A percentile compares a stretch with the other conserved stretches of the same genome.
These are phyloP conservation scores for Coemansia sp. DNA, from an alignment of 192 early-diverging fungal species.

Conservation along the genomic window DNA sequence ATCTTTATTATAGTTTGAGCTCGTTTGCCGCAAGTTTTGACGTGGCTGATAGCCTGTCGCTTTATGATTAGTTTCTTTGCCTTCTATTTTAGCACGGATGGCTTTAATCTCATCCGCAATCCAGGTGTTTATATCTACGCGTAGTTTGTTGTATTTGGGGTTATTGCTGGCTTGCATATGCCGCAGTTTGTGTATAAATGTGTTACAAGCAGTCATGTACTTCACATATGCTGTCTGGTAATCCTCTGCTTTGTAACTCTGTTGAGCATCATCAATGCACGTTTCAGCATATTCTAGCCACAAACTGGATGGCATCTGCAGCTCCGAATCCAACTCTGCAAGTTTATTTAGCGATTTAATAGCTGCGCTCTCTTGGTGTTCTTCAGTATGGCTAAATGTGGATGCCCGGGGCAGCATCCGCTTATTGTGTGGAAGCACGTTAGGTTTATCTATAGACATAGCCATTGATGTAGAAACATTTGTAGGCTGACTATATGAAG, in stretches of 20 bases:
- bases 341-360: constrained; percentile 27
- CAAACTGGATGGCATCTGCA: constrained; percentile 20
- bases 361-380: neutral
- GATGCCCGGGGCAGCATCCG: neutral
- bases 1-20: too few relatives aligned
- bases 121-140: constrained; percentile 28
- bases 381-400: neutral
- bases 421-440: neutral
- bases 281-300: constrained; percentile 31
- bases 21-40: too few relatives aligned
- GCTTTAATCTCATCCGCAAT: constrained; percentile 27
- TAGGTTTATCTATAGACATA: neutral
- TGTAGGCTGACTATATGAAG: neutral
- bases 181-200: constrained; percentile 52
- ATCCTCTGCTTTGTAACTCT: constrained; percentile 13
- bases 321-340: constrained; percentile 21
- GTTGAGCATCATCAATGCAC: constrained; percentile 29
- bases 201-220: constrained; percentile 49
- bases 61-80: too few relatives aligned
- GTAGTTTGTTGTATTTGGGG: constrained; percentile 45
- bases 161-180: constrained; percentile 49
- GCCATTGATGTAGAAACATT: neutral
- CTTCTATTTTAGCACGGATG: constrained; percentile 9
- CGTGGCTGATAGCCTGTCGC: too few relatives aligned
- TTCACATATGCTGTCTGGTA: constrained; percentile 41